A percentile compares a stretch with the other conserved stretches of the same genome.
phyloP scores from a whole-genome alignment of 495 filamentous ascomycete genomes.

The Aspergillus olivimuriae region DNA sequence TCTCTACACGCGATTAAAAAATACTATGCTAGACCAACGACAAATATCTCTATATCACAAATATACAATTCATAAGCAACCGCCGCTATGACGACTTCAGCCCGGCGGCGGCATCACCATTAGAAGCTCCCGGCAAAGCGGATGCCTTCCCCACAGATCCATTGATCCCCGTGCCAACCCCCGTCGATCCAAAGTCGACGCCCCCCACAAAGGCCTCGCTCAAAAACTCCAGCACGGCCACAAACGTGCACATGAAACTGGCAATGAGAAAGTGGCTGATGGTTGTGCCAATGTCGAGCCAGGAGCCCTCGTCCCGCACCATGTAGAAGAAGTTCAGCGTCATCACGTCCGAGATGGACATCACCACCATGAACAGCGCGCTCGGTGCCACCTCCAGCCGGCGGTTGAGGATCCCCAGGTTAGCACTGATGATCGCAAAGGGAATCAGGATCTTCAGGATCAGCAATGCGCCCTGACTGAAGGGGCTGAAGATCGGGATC shows the following conservation, averaged over 20 bases:
- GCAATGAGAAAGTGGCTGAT: conserved; percentile 95
- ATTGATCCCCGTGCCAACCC: too few species aligned
- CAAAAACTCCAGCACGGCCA: conserved; percentile 78
- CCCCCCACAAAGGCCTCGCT: conserved; percentile 80
- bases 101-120: too few species aligned
- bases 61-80: too few species aligned
- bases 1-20: not conserved
- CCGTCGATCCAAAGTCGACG: conserved; percentile 56
- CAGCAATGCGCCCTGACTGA: conserved; percentile 82
- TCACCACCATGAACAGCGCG: conserved; percentile 90
- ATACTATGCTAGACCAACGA: not conserved
- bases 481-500: conserved; percentile 91
- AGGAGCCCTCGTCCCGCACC: conserved; percentile 90
- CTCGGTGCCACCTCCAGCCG: conserved; percentile 71
- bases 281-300: conserved; percentile 94
- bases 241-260: conserved; percentile 82
- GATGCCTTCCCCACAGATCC: not conserved
- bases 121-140: too few species aligned
- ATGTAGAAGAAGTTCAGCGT: conserved; percentile 98
- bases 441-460: conserved; percentile 89
- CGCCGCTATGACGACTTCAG: too few species aligned
- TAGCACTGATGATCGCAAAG: conserved; percentile 88
- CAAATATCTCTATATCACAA: not conserved
- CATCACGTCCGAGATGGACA: conserved; percentile 85
- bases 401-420: conserved; percentile 89